These are phyloP conservation scores for Leccinum fibrillosum DNA, from an alignment of 768 basidiomycete species.

Conservation along the genomic window DNA sequence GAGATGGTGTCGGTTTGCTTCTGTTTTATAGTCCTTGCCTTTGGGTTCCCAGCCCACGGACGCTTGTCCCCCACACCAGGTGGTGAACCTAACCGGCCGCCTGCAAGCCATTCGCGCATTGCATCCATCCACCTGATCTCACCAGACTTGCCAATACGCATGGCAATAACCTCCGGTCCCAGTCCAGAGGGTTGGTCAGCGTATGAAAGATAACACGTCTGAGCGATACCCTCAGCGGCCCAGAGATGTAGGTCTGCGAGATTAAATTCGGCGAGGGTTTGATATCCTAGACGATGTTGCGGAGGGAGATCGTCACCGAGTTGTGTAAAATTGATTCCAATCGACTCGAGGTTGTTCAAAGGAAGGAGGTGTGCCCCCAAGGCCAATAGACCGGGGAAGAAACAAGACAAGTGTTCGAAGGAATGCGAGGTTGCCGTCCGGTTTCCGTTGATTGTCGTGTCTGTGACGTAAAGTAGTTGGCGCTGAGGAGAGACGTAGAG, in stretches of 20 bases:
- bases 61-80: slow-evolving; percentile 49
- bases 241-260: slow-evolving; percentile 67
- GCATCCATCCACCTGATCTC: slow-evolving; percentile 27
- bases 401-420: slow-evolving; percentile 77
- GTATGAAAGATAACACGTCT: slow-evolving; percentile 69
- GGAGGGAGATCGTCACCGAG: slow-evolving; percentile 30
- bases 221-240: slow-evolving; percentile 73
- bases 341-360: slow-evolving; percentile 45
- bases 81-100: slow-evolving; percentile 43
- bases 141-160: slow-evolving; percentile 26
- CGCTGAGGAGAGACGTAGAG: slow-evolving; percentile 66
- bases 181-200: slow-evolving; percentile 68
- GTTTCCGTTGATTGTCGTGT: slow-evolving; percentile 33
- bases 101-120: slow-evolving; percentile 46
- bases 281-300: slow-evolving; percentile 29
- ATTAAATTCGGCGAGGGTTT: slow-evolving; percentile 42
- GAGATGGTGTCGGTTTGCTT: slow-evolving; percentile 23
- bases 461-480: slow-evolving; percentile 67
- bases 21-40: slow-evolving; percentile 13
- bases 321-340: slow-evolving; percentile 44
- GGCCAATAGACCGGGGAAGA: slow-evolving; percentile 72
- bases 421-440: slow-evolving; percentile 40
- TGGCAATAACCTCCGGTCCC: slow-evolving; percentile 56
- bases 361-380: slow-evolving; percentile 65
- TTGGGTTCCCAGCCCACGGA: slow-evolving; percentile 27